A percentile compares a stretch with the other conserved stretches of the same genome.
Conservation (phyloP, 148 eudicot genomes). For the Rhododendron molle region DNA sequence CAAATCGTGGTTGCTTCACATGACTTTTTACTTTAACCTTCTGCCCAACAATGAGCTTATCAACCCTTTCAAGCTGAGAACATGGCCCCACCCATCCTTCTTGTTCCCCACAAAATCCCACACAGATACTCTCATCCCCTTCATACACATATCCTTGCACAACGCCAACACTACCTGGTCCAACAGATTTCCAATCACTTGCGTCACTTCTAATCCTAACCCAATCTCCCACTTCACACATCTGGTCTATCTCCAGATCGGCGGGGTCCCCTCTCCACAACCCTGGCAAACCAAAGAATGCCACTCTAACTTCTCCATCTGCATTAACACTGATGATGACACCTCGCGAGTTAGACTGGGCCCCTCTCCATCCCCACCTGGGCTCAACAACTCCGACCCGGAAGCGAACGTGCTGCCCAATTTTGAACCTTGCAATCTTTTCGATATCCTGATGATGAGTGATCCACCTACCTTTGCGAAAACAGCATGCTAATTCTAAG, state of each 20-base stretch:
- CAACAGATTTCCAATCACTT: constrained; percentile 68
- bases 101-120: constrained; percentile 94
- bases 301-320: constrained; percentile 86
- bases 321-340: constrained; percentile 77
- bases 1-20: constrained; percentile 87
- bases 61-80: constrained; percentile 53
- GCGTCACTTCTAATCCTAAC: constrained; percentile 53
- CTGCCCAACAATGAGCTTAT: constrained; percentile 65
- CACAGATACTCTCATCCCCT: constrained; percentile 60
- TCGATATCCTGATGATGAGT: constrained; percentile 86
- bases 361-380: constrained; percentile 98
- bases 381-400: constrained; percentile 72
- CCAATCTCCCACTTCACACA: constrained; percentile 92
- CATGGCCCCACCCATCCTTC: constrained; percentile 77
- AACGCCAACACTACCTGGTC: constrained; percentile 80
- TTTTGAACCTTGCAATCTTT: constrained; percentile 65
- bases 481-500: constrained; percentile 88
- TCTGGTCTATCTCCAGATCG: constrained; percentile 70
- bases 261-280: constrained; percentile 96
- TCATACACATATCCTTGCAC: constrained; percentile 74
- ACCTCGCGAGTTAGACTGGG: constrained; percentile 65
- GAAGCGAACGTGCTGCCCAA: constrained; percentile 87
- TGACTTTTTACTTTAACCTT: constrained; percentile 55
- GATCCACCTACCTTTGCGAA: constrained; percentile 65
- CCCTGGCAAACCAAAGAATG: constrained; percentile 64